phyloP scores from a whole-genome alignment of 1,139 yeast genomes.

The Suhomyces bolitotheri region DNA sequence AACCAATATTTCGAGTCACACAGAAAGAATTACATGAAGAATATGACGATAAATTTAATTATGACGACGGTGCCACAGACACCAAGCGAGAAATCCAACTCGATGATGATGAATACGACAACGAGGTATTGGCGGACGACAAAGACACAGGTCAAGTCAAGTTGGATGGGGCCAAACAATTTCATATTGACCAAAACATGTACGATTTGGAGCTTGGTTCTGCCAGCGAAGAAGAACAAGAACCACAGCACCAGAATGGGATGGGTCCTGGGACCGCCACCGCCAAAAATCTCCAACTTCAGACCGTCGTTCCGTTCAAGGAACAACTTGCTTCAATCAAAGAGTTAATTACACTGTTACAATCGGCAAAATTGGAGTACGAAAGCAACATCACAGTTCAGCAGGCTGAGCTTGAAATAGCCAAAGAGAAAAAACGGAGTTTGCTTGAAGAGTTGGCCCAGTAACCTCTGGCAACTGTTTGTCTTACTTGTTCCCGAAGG shows the following conservation, averaged over 20 bases:
- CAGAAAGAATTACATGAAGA: slow-evolving; percentile 15
- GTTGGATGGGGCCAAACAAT: slow-evolving; percentile 1
- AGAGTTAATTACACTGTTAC: slow-evolving; percentile 3
- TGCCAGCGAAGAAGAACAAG: slow-evolving; percentile 10
- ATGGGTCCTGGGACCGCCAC: background rate
- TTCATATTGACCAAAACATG: slow-evolving; percentile 12
- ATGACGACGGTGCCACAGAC: slow-evolving; percentile 16
- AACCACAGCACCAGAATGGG: background rate
- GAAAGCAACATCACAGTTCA: slow-evolving; percentile 6
- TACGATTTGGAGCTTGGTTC: slow-evolving; percentile 17
- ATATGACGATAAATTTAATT: slow-evolving; percentile 18
- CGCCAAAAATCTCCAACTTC: background rate
- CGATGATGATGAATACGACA: slow-evolving; percentile 7
- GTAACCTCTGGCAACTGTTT: background rate
- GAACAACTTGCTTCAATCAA: slow-evolving; percentile 11
- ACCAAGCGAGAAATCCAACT: background rate
- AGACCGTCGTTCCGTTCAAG: slow-evolving; percentile 1
- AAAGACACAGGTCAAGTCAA: slow-evolving; percentile 2
- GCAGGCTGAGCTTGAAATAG: slow-evolving; percentile 8
- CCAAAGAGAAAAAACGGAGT: slow-evolving; percentile 1
- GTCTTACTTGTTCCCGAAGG: background rate
- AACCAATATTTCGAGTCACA: slow-evolving; percentile 5
- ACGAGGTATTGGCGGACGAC: slow-evolving; percentile 7
- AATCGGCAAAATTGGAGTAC: slow-evolving; percentile 3
- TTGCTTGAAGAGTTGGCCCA: background rate